Evolutionary conservation across 2,329 filamentous ascomycete species (phyloP).

Genomic region (Cercospora zeina): DNA sequence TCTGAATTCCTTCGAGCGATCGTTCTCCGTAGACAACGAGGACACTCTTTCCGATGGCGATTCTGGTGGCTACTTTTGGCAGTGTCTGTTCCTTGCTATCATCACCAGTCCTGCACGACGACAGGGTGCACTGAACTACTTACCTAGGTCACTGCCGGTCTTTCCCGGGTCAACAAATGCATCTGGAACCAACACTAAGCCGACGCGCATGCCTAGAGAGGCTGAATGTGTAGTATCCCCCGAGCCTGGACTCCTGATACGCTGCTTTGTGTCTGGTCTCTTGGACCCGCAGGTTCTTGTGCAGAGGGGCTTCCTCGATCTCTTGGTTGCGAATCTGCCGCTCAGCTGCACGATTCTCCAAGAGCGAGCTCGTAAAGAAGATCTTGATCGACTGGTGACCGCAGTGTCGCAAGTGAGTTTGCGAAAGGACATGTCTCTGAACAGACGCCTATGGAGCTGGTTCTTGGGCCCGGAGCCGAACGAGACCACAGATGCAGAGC

Average conservation of each 20-base stretch:
- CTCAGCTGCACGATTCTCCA: conserved; percentile 81
- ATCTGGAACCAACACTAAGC: conserved; percentile 7
- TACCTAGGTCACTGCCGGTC: conserved; percentile 75
- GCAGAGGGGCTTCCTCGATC: conserved; percentile 88
- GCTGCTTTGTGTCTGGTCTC: conserved; percentile 89
- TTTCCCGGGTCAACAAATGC: conserved; percentile 47
- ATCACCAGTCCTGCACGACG: conserved; percentile 86
- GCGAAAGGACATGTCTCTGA: conserved; percentile 93
- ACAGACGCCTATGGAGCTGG: conserved; percentile 94
- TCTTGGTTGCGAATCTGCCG: conserved; percentile 87
- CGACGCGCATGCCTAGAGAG: conserved; percentile 15
- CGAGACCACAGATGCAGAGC: conserved; percentile 35
- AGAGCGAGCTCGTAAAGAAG: conserved; percentile 64
- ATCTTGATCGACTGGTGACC: conserved; percentile 77
- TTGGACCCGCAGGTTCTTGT: conserved; percentile 85
- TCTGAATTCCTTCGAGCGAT: conserved; percentile 72
- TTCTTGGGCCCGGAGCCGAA: conserved; percentile 76
- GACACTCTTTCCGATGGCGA: conserved; percentile 61
- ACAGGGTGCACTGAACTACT: conserved; percentile 82
- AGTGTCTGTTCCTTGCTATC: conserved; percentile 90
- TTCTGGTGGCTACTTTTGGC: conserved; percentile 82
- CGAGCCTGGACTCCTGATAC: conserved; percentile 84
- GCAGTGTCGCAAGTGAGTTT: conserved; percentile 86
- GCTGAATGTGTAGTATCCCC: conserved; percentile 73
- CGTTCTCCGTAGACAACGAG: conserved; percentile 58